phyloP scores from a whole-genome alignment of 352 stramenopile species.

The Globisporangium cystogenes region DNA sequence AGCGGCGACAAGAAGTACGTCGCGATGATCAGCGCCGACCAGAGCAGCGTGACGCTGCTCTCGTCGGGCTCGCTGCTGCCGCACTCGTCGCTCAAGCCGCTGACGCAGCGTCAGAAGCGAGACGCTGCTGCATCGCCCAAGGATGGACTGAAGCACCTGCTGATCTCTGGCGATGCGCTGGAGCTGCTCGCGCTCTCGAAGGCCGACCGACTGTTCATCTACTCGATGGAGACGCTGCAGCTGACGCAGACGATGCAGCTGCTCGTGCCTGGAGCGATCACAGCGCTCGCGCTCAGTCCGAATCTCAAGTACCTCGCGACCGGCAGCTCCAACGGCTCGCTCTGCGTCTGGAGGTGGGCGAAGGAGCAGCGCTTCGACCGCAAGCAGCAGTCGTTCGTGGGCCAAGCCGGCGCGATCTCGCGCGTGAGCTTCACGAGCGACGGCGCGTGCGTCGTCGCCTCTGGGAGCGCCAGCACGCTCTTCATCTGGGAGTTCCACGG shows the following conservation, averaged over 20 bases:
- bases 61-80: constrained; percentile 32
- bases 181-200: constrained; percentile 48
- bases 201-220: constrained; percentile 48
- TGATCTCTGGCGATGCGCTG: constrained; percentile 39
- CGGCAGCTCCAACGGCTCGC: constrained; percentile 42
- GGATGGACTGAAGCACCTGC: constrained; percentile 28
- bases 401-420: constrained; percentile 29
- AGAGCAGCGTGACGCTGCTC: constrained; percentile 27
- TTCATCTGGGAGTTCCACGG: constrained; percentile 64
- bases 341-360: constrained; percentile 62
- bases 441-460: constrained; percentile 32
- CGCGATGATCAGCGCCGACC: constrained; percentile 24
- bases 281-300: constrained; percentile 33
- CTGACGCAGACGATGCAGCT: constrained; percentile 52
- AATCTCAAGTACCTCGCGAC: constrained; percentile 69
- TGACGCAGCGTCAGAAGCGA: constrained; percentile 3
- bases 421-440: constrained; percentile 35
- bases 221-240: constrained; percentile 25
- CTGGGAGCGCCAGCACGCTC: constrained; percentile 34
- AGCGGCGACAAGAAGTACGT: constrained; percentile 36
- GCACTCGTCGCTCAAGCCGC: constrained; percentile 28
- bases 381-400: constrained; percentile 57
- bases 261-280: constrained; percentile 46
- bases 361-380: constrained; percentile 36
- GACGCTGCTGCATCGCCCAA: neutral